Conservation (phyloP, 768 basidiomycete species). For the Rhodotorula babjevae region DNA sequence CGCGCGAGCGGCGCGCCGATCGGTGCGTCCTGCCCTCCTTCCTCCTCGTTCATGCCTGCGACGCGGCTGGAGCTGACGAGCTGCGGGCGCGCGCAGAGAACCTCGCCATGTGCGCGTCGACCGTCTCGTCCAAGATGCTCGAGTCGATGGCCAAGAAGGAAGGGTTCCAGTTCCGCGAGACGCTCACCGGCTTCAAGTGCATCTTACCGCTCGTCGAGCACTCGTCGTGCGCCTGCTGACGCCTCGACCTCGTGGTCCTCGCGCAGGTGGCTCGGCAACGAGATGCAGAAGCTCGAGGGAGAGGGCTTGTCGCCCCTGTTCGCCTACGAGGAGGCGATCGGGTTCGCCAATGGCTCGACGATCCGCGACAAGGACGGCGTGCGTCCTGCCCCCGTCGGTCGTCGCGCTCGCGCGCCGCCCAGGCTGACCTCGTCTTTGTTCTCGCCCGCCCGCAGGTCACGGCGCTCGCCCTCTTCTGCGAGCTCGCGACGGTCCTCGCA, state of each 20-base stretch:
- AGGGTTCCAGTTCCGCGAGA: slow-evolving; percentile 79
- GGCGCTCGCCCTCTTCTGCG: slow-evolving; percentile 37
- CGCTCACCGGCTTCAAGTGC: slow-evolving; percentile 84
- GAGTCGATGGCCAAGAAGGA: slow-evolving; percentile 67
- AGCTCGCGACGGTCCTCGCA: slow-evolving; percentile 53
- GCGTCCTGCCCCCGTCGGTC: slow-evolving; percentile 52
- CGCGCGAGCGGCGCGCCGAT: neutral
- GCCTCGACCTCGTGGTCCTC: too few species aligned
- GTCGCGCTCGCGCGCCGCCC: slow-evolving; percentile 57
- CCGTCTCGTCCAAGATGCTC: slow-evolving; percentile 86
- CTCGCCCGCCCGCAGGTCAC: slow-evolving; percentile 28
- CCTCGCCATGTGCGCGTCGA: slow-evolving; percentile 68
- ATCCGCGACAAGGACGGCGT: slow-evolving; percentile 84
- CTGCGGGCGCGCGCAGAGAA: neutral
- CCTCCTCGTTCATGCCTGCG: too few species aligned
- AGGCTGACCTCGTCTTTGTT: neutral
- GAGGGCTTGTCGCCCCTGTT: slow-evolving; percentile 70
- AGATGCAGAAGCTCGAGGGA: slow-evolving; percentile 60
- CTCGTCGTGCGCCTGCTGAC: too few species aligned
- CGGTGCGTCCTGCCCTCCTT: neutral
- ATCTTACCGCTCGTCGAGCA: slow-evolving; percentile 47
- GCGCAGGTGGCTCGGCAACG: slow-evolving; percentile 60
- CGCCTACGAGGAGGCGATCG: slow-evolving; percentile 88
- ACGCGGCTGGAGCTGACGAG: too few species aligned
- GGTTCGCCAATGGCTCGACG: slow-evolving; percentile 69